Evolutionary conservation across 2,329 filamentous ascomycete genomes (phyloP).

Genomic region (Nigrospora sphaerica): DNA sequence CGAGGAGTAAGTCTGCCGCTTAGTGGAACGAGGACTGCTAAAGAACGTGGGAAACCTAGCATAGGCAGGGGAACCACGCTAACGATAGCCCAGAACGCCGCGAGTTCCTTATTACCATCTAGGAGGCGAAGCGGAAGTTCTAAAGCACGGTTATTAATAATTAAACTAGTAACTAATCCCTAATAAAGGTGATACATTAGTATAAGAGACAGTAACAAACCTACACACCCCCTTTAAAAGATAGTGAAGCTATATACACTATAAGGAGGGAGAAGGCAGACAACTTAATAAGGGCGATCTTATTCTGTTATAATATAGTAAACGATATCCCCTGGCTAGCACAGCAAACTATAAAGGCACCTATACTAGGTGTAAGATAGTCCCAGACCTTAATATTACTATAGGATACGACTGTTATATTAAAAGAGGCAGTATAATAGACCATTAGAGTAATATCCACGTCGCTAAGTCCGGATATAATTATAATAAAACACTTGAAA

Average conservation of each 20-base stretch:
- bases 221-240: background rate
- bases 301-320: background rate
- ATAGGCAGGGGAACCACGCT: too few relatives aligned
- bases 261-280: background rate
- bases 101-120: background rate
- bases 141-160: background rate
- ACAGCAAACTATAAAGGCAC: background rate
- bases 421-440: background rate
- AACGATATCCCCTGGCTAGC: background rate
- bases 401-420: background rate
- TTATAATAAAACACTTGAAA: background rate
- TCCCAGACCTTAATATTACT: too few relatives aligned
- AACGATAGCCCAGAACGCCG: background rate
- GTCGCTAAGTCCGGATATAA: background rate
- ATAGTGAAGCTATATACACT: background rate
- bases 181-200: background rate
- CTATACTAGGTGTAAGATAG: too few relatives aligned
- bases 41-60: too few relatives aligned
- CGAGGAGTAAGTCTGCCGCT: too few relatives aligned
- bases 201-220: background rate
- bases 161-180: background rate
- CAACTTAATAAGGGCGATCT: background rate
- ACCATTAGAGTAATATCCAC: background rate
- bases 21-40: too few relatives aligned
- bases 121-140: background rate